Evolutionary conservation across 2,329 filamentous ascomycete species (phyloP).

Genomic region (Cryphonectria carpinicola): DNA sequence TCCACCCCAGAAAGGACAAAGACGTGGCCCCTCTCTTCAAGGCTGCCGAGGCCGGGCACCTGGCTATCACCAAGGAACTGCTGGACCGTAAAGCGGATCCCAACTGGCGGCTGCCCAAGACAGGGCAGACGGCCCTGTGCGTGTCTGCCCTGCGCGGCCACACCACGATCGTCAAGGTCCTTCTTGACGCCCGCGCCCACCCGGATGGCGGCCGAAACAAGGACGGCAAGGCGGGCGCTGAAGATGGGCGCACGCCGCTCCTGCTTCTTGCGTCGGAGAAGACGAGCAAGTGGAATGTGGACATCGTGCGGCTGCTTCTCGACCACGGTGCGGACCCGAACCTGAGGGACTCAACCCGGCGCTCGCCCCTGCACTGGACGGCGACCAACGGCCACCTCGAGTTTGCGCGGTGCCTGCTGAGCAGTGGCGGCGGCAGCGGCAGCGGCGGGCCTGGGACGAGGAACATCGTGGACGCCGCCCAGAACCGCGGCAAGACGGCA

Average conservation of each 20-base stretch:
- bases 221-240: constrained; percentile 53
- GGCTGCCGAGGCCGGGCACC: constrained; percentile 44
- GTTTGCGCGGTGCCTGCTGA: constrained; percentile 51
- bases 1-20: constrained; percentile 40
- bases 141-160: constrained; percentile 41
- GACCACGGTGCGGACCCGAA: constrained; percentile 40
- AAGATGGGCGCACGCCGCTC: constrained; percentile 43
- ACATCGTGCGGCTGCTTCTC: constrained; percentile 48
- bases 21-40: constrained; percentile 43
- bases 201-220: constrained; percentile 40
- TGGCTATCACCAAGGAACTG: constrained; percentile 40
- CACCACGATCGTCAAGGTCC: constrained; percentile 37
- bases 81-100: constrained; percentile 40
- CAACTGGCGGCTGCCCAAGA: constrained; percentile 33
- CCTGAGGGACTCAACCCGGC: constrained; percentile 50
- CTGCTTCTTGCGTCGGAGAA: constrained; percentile 43
- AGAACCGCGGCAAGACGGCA: constrained; percentile 49
- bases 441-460: constrained; percentile 16
- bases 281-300: constrained; percentile 41
- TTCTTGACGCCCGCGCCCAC: constrained; percentile 40
- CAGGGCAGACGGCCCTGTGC: constrained; percentile 43
- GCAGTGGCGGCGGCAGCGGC: constrained; percentile 14
- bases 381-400: constrained; percentile 58
- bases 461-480: constrained; percentile 47
- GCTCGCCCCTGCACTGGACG: constrained; percentile 62